Conservation (phyloP, 139 green algal genomes). For the Volvox reticuliferus region DNA sequence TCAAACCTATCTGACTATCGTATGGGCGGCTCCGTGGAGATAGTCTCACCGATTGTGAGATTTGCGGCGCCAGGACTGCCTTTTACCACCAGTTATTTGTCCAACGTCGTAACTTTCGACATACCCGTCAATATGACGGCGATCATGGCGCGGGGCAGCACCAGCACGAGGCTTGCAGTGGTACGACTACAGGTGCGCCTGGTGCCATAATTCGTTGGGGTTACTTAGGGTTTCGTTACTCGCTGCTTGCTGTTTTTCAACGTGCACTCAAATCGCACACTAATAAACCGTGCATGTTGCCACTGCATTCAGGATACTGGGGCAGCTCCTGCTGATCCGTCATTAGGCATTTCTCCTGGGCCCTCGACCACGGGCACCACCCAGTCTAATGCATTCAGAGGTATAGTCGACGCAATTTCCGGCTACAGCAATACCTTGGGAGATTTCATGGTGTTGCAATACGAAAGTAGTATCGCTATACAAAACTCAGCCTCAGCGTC, state of each 20-base stretch:
- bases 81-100: not conserved
- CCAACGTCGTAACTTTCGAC: not conserved
- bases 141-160: not conserved
- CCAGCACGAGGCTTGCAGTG: not conserved
- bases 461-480: not conserved
- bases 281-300: not conserved
- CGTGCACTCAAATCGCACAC: not conserved
- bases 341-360: not conserved
- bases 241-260: not conserved
- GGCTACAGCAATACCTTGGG: not conserved
- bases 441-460: slow-evolving; percentile 32
- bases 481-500: not conserved
- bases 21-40: not conserved
- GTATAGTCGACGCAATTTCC: not conserved
- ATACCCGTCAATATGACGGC: slow-evolving; percentile 7
- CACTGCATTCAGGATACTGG: not conserved
- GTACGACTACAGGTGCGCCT: slow-evolving; percentile 24
- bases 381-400: not conserved
- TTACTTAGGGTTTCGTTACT: not conserved
- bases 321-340: not conserved
- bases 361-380: not conserved
- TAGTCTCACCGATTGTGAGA: not conserved
- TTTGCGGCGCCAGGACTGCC: not conserved
- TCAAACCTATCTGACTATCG: not conserved
- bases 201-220: not conserved